Conservation (phyloP, 768 basidiomycete genomes). For the Clitopilus passeckerianus region DNA sequence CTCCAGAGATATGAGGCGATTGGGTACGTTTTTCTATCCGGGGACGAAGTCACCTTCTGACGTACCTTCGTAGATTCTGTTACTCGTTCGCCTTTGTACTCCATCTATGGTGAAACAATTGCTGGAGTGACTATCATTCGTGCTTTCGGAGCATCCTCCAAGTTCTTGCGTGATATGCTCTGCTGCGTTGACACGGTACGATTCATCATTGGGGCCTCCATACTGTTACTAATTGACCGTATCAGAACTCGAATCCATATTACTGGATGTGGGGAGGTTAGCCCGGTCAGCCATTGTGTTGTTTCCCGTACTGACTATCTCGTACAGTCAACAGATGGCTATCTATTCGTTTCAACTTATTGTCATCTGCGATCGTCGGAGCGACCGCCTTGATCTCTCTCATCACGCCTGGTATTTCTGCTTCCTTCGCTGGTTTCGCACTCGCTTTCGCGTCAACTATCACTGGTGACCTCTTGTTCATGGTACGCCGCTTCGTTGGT, state of each 20-base stretch:
- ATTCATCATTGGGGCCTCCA: not conserved
- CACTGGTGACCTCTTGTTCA: slow-evolving; percentile 64
- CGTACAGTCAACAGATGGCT: slow-evolving; percentile 83
- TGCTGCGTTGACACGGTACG: slow-evolving; percentile 72
- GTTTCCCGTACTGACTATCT: not conserved
- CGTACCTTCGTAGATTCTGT: slow-evolving; percentile 21
- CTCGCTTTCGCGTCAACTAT: slow-evolving; percentile 80
- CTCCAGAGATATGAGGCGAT: slow-evolving; percentile 78
- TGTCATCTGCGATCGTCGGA: slow-evolving; percentile 71
- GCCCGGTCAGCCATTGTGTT: slow-evolving; percentile 6
- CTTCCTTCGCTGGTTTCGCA: slow-evolving; percentile 82
- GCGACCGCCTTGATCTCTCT: slow-evolving; percentile 65
- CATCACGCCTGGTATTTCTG: slow-evolving; percentile 65
- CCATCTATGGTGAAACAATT: slow-evolving; percentile 41
- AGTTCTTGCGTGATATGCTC: slow-evolving; percentile 82
- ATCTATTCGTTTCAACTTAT: slow-evolving; percentile 79
- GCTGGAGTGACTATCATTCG: slow-evolving; percentile 50
- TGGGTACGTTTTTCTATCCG: slow-evolving; percentile 40
- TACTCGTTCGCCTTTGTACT: slow-evolving; percentile 35
- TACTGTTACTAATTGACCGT: not conserved
- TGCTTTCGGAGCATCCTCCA: slow-evolving; percentile 85
- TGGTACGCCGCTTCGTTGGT: slow-evolving; percentile 75
- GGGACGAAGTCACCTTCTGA: slow-evolving; percentile 1
- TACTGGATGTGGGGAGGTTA: slow-evolving; percentile 91
- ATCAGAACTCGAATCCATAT: slow-evolving; percentile 59